Base-by-base conservation (phyloP, 805 yeast species). In the Lipomyces sp. region DNA sequence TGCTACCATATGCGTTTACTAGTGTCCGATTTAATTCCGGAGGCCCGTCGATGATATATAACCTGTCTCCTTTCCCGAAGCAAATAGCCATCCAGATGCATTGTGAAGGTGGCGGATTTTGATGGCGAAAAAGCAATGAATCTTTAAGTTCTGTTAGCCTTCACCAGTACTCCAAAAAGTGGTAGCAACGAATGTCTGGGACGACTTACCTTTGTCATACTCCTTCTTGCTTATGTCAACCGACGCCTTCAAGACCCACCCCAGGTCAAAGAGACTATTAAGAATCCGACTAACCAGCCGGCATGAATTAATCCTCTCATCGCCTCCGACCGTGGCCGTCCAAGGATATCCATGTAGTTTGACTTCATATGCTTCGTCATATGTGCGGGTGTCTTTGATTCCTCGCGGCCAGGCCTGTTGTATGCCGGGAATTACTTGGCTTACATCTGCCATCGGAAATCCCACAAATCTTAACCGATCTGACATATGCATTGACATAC, bases 141-240 rank as follows among this genome's bases (percentile, higher is more conserved):
- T 51, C 54, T 51, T 51, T 24, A 24, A 4, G 15, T 51, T 29
- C 54, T n/a, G 54, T 51, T 7, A 51, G 54, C 29, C 54, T 29
- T 51, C 34, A 29, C 8, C 2, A 34, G 34, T 51, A 29, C 33
- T 51, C 11, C n/a, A 15, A 51, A 24, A 24, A 24, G 24, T 29
- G 15, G 54, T 8, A 24, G 11, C 29, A 6, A 24, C 24, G 24
- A 24, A 24, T 24, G 24, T 1, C 24, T 24, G 13, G 33, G 35
- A n/a, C 24, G 24, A 24, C 24, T 24, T 51, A 51, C 54, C 54
- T 51, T 51, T 51, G 54, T 51, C 54, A 51, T 5, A 51, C 33
- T 51, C 54, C 54, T 51, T 51, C 54, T 51, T 51, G 29, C 54
- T 51, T 51, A 51, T 51, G 54, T 51, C 54, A 29, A 51, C 54